Percentiles rank a stretch among this genome's conserved stretches.
Evolutionary conservation across 2,329 filamentous ascomycete genomes (phyloP).

Genomic region (Colletotrichum karsti): DNA sequence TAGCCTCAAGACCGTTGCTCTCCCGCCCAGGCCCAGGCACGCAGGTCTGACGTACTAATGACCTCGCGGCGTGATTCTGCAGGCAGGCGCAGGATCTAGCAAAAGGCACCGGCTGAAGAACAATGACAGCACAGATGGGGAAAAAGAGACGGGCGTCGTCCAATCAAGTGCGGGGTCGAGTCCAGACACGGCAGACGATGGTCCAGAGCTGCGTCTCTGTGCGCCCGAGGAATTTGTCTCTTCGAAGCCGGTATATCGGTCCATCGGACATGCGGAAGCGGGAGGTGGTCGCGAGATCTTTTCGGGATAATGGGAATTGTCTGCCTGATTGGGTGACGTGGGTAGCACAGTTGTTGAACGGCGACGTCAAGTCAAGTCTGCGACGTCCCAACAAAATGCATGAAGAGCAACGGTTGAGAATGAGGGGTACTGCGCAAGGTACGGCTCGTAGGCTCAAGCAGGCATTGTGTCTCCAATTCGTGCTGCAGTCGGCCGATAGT

Average conservation of each 20-base stretch:
- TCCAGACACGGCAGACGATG: background rate
- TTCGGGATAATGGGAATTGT: background rate
- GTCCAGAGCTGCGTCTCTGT: background rate
- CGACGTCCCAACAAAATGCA: constrained; percentile 28
- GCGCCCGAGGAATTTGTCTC: background rate
- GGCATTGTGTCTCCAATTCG: background rate
- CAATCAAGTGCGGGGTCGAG: constrained; percentile 2
- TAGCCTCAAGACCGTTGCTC: background rate
- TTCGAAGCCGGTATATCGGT: background rate
- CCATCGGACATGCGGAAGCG: background rate
- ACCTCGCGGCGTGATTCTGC: background rate
- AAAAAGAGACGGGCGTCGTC: background rate
- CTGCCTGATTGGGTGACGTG: background rate
- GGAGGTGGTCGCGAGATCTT: background rate
- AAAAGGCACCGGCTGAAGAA: background rate
- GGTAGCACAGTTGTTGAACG: constrained; percentile 10
- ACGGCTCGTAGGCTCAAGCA: too few relatives aligned
- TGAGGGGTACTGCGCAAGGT: constrained; percentile 28
- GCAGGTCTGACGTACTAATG: background rate
- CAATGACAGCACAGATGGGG: constrained; percentile 3
- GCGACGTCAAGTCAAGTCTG: background rate
- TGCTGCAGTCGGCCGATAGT: background rate
- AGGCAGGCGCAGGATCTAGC: constrained; percentile 8
- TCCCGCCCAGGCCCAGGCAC: background rate
- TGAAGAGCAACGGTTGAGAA: constrained; percentile 13